Evolutionary conservation across 2,329 filamentous ascomycete genomes (phyloP), one percentile per base, ranked within the genome.

Genomic region (Didymellaceae sp.): DNA sequence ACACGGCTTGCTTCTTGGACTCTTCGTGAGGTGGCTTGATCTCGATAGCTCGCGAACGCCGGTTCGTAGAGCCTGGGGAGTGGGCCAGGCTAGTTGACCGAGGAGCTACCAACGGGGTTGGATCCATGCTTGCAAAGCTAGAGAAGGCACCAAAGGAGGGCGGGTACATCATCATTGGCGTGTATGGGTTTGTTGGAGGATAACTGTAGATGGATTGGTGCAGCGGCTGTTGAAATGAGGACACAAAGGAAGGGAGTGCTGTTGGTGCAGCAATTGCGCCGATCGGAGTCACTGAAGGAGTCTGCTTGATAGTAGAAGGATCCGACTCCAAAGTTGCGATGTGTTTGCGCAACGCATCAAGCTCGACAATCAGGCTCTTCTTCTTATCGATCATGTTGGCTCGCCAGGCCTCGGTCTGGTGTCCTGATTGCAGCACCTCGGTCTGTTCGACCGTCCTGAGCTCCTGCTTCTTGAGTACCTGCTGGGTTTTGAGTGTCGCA

Each of bases 41-140:
- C 55, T 72, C 68, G 16, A 75, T 63, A 17, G 73, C 73, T 46
- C 71, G 70, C 13, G 73, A 75, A 14, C 73, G 72, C 41, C 73
- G 72, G 30, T 61, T 67, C 16, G 62, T 61, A 31, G 68, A 69
- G n/a, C 62, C 63, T 14, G 66, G 69, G 25, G 65, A 70, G 14
- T 61, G 63, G 8, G 59, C 47, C 17, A 45, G 47, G 14, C 50
- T 28, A n/a, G 56, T 64, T 2, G 46, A 31, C 4, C 52, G 26
- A 38, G 56, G 49, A 22, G 55, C 60, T 17, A 59, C 57, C 43
- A 68, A 67, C 1, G 61, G 52, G 24, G 61, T 18, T 24, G 62
- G 49, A 9, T 69, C 67, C 17, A 56, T 42, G 2, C 57, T 24
- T 6, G 57, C 50, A 31, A 65, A 58, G 34, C 30, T 44, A 8